Evolutionary conservation across 2,329 filamentous ascomycete species (phyloP).

Genomic region (Colletotrichum sp.): DNA sequence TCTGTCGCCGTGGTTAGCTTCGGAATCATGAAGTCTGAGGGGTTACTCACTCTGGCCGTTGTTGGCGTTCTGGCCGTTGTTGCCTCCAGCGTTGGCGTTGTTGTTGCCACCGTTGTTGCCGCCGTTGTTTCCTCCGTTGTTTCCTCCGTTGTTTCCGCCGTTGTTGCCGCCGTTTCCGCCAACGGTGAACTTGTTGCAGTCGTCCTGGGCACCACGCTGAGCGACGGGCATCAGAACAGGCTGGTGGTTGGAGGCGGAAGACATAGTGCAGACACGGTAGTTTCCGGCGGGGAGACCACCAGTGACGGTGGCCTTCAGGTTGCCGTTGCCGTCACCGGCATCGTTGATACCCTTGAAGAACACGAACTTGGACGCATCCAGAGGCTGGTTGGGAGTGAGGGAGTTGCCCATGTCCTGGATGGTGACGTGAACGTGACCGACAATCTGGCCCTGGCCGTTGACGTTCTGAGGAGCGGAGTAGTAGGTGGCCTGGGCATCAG

Average conservation of each 20-base stretch:
- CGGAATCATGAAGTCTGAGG: accelerated
- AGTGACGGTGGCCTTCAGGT: constrained; percentile 56
- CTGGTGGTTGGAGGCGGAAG: constrained; percentile 68
- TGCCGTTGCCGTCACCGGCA: constrained; percentile 59
- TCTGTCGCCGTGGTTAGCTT: background rate
- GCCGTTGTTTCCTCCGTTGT: constrained; percentile 20
- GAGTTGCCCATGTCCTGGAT: constrained; percentile 60
- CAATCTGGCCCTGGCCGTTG: constrained; percentile 51
- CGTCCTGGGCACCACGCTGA: constrained; percentile 70
- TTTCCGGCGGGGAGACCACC: constrained; percentile 66
- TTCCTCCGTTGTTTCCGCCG: constrained; percentile 4
- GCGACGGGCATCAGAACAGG: constrained; percentile 71
- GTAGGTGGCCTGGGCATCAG: constrained; percentile 65
- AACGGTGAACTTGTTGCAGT: constrained; percentile 47
- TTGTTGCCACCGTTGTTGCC: constrained; percentile 21
- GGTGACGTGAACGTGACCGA: constrained; percentile 66
- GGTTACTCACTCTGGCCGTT: background rate
- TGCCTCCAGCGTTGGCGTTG: constrained; percentile 12
- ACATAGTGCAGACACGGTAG: constrained; percentile 72
- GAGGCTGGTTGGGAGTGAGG: constrained; percentile 55
- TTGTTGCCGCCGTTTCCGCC: constrained; percentile 25
- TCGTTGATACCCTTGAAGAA: constrained; percentile 75
- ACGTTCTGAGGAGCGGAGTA: constrained; percentile 65
- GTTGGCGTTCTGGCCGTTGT: constrained; percentile 16
- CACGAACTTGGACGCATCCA: constrained; percentile 58